Evolutionary conservation across 495 filamentous ascomycete species (phyloP).

Genomic region (Podospora sp.): DNA sequence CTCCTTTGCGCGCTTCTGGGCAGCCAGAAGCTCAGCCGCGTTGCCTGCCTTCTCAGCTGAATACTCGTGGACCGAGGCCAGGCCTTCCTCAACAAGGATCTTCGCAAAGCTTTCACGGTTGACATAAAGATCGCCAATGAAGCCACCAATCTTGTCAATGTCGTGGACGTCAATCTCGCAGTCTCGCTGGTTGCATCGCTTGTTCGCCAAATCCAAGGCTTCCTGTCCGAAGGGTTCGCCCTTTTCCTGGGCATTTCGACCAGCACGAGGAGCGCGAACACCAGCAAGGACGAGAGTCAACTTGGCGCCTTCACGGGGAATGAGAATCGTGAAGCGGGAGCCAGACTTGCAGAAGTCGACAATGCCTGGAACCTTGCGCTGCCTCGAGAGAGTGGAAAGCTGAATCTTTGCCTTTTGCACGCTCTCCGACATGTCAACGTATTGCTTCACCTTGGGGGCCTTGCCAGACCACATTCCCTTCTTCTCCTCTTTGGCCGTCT

Average conservation of each 20-base stretch:
- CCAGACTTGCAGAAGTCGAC: constrained; percentile 98
- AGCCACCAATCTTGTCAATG: constrained; percentile 93
- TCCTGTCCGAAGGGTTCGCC: constrained; percentile 95
- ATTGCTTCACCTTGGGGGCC: constrained; percentile 74
- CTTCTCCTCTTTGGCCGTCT: constrained; percentile 74
- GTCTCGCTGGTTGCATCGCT: constrained; percentile 87
- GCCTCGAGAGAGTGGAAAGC: constrained; percentile 79
- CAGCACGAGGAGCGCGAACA: constrained; percentile 90
- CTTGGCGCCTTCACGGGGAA: constrained; percentile 92
- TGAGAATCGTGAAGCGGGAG: constrained; percentile 87
- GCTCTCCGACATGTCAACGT: constrained; percentile 87
- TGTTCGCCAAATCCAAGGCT: constrained; percentile 86
- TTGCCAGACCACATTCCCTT: constrained; percentile 96
- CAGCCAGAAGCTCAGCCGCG: constrained; percentile 80
- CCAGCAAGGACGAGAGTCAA: constrained; percentile 94
- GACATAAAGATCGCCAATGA: constrained; percentile 92
- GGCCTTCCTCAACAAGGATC: constrained; percentile 87
- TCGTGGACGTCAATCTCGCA: constrained; percentile 96
- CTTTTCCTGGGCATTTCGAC: constrained; percentile 75
- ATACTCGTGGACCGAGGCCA: constrained; percentile 88
- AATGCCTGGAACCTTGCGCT: constrained; percentile 89
- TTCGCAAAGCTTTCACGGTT: constrained; percentile 97
- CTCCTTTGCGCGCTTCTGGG: constrained; percentile 85
- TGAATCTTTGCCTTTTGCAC: constrained; percentile 95
- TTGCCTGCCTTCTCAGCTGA: constrained; percentile 95